Percentiles rank a stretch among this genome's conserved stretches.
phyloP scores from a whole-genome alignment of 192 early-diverging fungal genomes.

The Mortierella antarctica region DNA sequence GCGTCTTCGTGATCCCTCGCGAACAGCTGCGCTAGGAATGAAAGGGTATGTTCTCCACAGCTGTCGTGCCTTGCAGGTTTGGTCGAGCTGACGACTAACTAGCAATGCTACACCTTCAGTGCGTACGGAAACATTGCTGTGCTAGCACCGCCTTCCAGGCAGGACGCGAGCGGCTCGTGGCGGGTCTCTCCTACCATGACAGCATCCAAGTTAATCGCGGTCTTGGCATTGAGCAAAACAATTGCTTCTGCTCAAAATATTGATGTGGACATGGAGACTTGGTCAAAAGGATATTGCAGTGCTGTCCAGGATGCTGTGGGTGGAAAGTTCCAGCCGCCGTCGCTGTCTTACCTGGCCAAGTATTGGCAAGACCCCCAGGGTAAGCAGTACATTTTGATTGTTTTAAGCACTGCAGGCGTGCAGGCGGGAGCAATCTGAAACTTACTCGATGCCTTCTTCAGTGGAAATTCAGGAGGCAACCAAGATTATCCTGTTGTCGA shows the following conservation, averaged over 20 bases:
- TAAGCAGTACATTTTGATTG: slow-evolving; percentile 21
- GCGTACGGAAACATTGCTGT: slow-evolving; percentile 76
- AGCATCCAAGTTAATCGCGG: slow-evolving; percentile 72
- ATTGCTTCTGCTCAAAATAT: slow-evolving; percentile 24
- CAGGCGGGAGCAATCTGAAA: no score
- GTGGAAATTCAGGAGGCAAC: slow-evolving; percentile 77
- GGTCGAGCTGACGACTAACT: neutral
- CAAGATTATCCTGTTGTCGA: slow-evolving; percentile 63
- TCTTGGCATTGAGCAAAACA: slow-evolving; percentile 54
- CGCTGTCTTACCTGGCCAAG: slow-evolving; percentile 78
- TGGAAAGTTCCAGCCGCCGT: slow-evolving; percentile 63
- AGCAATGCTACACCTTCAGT: slow-evolving; percentile 35
- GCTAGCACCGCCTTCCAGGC: slow-evolving; percentile 54
- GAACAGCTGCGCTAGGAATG: slow-evolving; percentile 58
- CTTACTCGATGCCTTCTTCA: slow-evolving; percentile 10
- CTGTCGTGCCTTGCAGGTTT: neutral
- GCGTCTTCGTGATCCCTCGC: slow-evolving; percentile 19
- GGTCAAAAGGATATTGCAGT: slow-evolving; percentile 66
- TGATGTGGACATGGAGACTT: slow-evolving; percentile 43
- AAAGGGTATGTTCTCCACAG: slow-evolving; percentile 56
- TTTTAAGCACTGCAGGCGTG: neutral
- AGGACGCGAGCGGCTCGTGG: slow-evolving; percentile 58
- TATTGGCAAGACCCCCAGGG: slow-evolving; percentile 88
- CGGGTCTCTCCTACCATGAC: slow-evolving; percentile 71
- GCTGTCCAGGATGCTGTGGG: slow-evolving; percentile 63